Evolutionary conservation across 2,329 filamentous ascomycete genomes (phyloP), one percentile per base, ranked within the genome.

Genomic region (Xylariales sp.): DNA sequence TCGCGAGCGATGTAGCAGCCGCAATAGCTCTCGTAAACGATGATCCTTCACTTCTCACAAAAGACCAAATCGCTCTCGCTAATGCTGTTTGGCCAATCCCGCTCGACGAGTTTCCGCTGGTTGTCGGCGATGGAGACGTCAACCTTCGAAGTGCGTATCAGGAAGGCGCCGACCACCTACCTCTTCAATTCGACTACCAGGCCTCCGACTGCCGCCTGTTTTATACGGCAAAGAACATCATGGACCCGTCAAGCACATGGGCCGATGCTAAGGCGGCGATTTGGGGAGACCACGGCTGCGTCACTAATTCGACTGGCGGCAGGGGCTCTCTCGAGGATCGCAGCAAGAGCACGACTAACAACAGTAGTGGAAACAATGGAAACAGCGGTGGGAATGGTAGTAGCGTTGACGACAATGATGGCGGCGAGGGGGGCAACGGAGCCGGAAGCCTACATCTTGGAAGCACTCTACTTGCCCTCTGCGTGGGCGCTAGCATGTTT

Each of bases 181-280:
- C 65, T n/a, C 65, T 68, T 4, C 65, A 68, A 23, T 68, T 68
- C 52, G 48, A 58, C 12, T 60, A 65, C 49, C 60, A 68, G 60
- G 61, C 73, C 9, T 70, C 73, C 12, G 82, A 84, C 71, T 85
- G 83, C 72, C 77, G 83, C 45, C 80, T 85, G 71, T 84, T 82
- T 73, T 84, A 83, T 72, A 84, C 83, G 1, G 74, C 78, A 2
- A 77, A 77, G 36, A 84, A 83, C 79, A 72, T 83, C 23, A 75
- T 76, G 4, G 74, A 78, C 45, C 79, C 82, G n/a, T 79, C 75
- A 46, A 77, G 75, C 5, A 76, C 79, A 8, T 85, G 83, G 83
- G 75, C 79, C 71, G 72, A 76, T 55, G 78, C 77, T 8, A 78
- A 78, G 49, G 77, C 79, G 49, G 79, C 79, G 0, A 79, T 78